Base-by-base conservation (phyloP, 2,329 filamentous ascomycete genomes). In the Immersiporthe knoxdaviesiana region DNA sequence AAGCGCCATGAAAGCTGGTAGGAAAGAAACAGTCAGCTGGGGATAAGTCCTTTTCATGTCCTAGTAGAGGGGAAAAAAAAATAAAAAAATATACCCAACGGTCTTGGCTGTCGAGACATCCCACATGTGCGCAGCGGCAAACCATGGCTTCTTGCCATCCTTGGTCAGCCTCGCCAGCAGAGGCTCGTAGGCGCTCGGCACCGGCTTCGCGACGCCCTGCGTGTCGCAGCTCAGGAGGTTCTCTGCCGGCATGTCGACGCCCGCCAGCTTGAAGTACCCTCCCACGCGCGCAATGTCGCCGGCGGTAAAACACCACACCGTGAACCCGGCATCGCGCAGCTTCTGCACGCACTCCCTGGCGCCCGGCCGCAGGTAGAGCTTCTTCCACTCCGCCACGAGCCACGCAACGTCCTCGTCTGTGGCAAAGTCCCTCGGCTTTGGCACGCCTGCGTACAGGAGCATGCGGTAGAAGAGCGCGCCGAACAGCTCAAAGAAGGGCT, bases 51-150 rank as follows among this genome's bases (percentile, higher is more conserved):
- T 18, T 30, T 27, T 27, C n/a, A 52, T 27, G n/a, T 52, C n/a
- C 2, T 2, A 37, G 30, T 4, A 54, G 16, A 2, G 7, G 18
- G 2, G 27, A 24, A 24, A 1, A 27, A 24, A 27, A 12, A 2
- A 54, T n/a, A 35, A 70, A 27, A 35, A 56, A 21, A 74, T 74
- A 63, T 68, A 76, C 69, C 83, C 84, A n/a, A 79, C 79, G 68
- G 79, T 81, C 47, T 77, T 78, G 1, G 85, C 85, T 2, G 85
- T 84, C 32, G 80, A 79, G 3, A 85, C 85, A 76, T 88, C 85
- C 85, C 85, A 87, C 80, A 85, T 83, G 77, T 87, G 85, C 18
- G 84, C 85, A 1, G 85, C 85, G 0, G 83, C 85, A 75, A 86
- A 87, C 84, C 84, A 87, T 3, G 73, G 72, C 62, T 61, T 65